Evolutionary conservation across 139 green algal species (phyloP), one percentile per base, ranked within the genome.

Genomic region (Chlorella sp.): DNA sequence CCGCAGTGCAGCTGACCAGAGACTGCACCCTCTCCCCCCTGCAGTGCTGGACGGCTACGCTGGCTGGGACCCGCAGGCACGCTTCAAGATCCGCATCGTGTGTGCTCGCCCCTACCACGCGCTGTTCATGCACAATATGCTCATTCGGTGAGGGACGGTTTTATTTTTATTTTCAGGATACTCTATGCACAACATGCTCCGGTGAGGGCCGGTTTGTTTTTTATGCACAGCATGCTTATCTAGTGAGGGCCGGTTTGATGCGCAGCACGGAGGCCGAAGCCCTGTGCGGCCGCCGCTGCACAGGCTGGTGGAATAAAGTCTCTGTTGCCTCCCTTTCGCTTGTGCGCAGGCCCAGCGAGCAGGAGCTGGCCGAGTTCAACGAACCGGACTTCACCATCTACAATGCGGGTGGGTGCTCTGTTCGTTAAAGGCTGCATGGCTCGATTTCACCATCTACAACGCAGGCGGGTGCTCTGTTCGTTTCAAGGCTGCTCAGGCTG

Each of bases 91-190:
- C 60, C 93, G 96, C 39, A 92, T 99, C 26, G 92, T 99, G 51
- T 96, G 93, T 81, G 92, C 92, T 36, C 88, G 95, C 18, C 91
- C 97, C 32, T 99, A 98, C 91, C 97, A 99, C 88, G 94, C 96
- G 2, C 92, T 99, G 23, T 99, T 99, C 92, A 99, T 98, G 96
- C 90, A 96, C 92, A 99, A 99, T 93, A 99, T 99, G 97, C 92
- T 99, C 73, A 99, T 99, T 75, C 74, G 82, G 76, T 83, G 76
- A 65, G 73, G n/a, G n/a, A n/a, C n/a, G n/a, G n/a, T n/a, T n/a
- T n/a, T n/a, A n/a, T n/a, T n/a, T n/a, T n/a, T n/a, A n/a, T n/a
- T n/a, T n/a, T n/a, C n/a, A n/a, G n/a, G n/a, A n/a, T n/a, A n/a
- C n/a, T n/a, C n/a, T n/a, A n/a, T n/a, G n/a, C n/a, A n/a, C n/a